Base-by-base conservation (phyloP, 1,284 basidiomycete species). In the Heliocybe sulcata region DNA sequence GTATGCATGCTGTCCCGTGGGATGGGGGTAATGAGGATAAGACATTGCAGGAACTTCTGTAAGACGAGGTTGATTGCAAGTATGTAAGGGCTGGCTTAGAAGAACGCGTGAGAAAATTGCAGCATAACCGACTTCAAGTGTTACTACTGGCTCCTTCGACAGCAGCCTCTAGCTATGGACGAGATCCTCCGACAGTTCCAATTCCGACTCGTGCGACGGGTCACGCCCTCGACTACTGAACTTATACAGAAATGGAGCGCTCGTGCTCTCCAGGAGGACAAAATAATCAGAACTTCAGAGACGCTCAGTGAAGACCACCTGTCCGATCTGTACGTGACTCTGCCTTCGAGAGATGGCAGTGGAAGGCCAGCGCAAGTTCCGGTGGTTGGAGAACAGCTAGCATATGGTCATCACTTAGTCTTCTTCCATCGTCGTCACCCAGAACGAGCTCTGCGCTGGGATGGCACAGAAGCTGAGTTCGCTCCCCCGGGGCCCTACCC, bases 401-500 rank as follows among this genome's bases (percentile, higher is more conserved):
- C 72, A 1, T 81, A 79, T 56, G 88, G 85, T 0, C 83, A 87
- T 62, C 87, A 90, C 64, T 76, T 92, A 47, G 80, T 76, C 2
- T 90, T 89, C 72, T 92, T 92, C 69, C 83, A 90, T 59, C 80
- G 82, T 1, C 77, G 82, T 48, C 77, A 76, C 33, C 78, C 84
- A 4, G 81, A 90, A 60, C 60, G 65, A 8, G 66, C 72, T 11
- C 73, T 93, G 29, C 80, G 83, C 4, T 60, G 71, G 23, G 90
- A 92, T 64, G 88, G 88, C 11, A 91, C 90, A 16, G 85, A 90
- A 61, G 73, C 73, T 1, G 79, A 84, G 55, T 83, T 87, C 56
- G 81, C 82, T 61, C 85, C 91, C 2, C 90, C 91, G 0, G 68
- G 76, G 45, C 90, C 89, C 0, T 92, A 88, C 69, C 78, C 79